Evolutionary conservation across 306 rosid species (phyloP).

Genomic region (Acmispon strigosus): DNA sequence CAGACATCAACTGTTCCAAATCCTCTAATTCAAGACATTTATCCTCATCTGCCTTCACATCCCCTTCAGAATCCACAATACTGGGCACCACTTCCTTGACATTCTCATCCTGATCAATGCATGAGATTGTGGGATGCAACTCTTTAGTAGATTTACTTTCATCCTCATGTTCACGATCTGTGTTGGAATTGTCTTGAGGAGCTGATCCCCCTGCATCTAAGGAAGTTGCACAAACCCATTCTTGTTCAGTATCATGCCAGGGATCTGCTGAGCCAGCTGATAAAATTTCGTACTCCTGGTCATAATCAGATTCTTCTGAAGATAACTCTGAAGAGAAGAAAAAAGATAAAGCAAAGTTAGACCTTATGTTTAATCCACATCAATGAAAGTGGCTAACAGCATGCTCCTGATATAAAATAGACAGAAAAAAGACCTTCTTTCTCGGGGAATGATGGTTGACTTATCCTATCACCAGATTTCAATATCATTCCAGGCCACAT

Average conservation of each 20-base stretch:
- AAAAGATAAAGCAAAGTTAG: conserved; percentile 23
- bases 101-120: conserved; percentile 23
- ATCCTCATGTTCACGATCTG: conserved; percentile 14
- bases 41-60: conserved; percentile 20
- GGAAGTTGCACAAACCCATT: conserved; percentile 55
- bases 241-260: conserved; percentile 58
- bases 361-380: not conserved
- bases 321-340: conserved; percentile 47
- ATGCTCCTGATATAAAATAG: not conserved
- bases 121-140: conserved; percentile 36
- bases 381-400: not conserved
- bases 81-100: conserved; percentile 14
- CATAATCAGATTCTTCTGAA: conserved; percentile 84
- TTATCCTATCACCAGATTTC: conserved; percentile 71
- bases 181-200: conserved; percentile 16
- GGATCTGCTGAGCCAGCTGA: conserved; percentile 66
- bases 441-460: conserved; percentile 53
- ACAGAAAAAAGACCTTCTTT: conserved; percentile 49
- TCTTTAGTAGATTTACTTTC: conserved; percentile 25
- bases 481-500: conserved; percentile 96
- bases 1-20: conserved; percentile 83
- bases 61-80: conserved; percentile 30
- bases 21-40: conserved; percentile 56
- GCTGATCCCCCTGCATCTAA: conserved; percentile 27
- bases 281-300: conserved; percentile 65